Percentiles rank a stretch among this genome's conserved stretches.
These are phyloP conservation scores for Hypsizygus ulmarius DNA, from an alignment of 1,284 basidiomycete species.

Conservation along the genomic window DNA sequence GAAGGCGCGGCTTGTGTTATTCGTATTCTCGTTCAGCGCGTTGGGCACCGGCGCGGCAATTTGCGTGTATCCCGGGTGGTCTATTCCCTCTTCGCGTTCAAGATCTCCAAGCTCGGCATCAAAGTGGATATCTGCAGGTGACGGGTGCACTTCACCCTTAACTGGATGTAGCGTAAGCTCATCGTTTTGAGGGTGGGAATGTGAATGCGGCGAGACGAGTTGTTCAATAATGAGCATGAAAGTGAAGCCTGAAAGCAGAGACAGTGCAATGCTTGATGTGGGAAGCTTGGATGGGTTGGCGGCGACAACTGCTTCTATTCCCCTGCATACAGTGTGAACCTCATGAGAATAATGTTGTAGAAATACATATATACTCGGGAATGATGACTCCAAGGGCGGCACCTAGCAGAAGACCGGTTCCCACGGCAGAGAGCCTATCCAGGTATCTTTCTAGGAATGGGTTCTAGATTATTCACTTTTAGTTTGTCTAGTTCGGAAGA, in stretches of 20 bases:
- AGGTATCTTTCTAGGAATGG: slow-evolving; percentile 46
- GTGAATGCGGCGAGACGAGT: slow-evolving; percentile 46
- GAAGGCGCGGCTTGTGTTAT: slow-evolving; percentile 39
- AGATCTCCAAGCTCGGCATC: slow-evolving; percentile 57
- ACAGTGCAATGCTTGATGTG: slow-evolving; percentile 61
- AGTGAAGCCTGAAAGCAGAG: slow-evolving; percentile 78
- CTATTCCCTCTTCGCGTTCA: slow-evolving; percentile 37
- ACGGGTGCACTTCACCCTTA: slow-evolving; percentile 18
- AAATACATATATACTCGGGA: slow-evolving; percentile 73
- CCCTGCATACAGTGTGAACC: slow-evolving; percentile 37
- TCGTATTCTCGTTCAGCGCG: slow-evolving; percentile 8
- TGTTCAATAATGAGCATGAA: slow-evolving; percentile 82
- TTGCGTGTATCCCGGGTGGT: slow-evolving; percentile 22
- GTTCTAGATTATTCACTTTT: background rate
- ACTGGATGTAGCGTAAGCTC: slow-evolving; percentile 25
- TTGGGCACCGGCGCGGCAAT: slow-evolving; percentile 16
- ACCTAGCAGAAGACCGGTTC: slow-evolving; percentile 85
- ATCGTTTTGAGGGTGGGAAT: slow-evolving; percentile 20
- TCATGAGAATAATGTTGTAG: background rate
- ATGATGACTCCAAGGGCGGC: slow-evolving; percentile 89
- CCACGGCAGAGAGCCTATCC: slow-evolving; percentile 63
- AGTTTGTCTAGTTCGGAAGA: background rate
- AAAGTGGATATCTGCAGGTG: slow-evolving; percentile 44
- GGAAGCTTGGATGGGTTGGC: slow-evolving; percentile 41
- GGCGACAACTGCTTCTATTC: slow-evolving; percentile 53